These are phyloP conservation scores for Cutaneotrichosporon cavernicola DNA, from an alignment of 1,284 basidiomycete species.

Conservation along the genomic window DNA sequence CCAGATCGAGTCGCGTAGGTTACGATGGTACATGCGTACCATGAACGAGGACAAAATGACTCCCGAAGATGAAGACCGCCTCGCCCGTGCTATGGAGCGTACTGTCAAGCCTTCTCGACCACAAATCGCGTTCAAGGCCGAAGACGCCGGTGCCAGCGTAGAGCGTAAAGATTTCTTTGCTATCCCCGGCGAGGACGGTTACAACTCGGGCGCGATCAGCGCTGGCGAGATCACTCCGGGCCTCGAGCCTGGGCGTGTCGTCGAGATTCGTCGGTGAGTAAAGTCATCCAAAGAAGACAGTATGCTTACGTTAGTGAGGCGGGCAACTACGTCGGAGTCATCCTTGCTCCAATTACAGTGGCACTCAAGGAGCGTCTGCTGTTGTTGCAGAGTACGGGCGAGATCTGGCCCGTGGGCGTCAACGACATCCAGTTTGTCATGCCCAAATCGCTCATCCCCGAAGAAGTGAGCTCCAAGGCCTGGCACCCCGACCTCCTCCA, in stretches of 20 bases:
- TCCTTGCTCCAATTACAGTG: conserved; percentile 39
- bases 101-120: neutral
- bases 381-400: conserved; percentile 40
- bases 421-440: conserved; percentile 52
- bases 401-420: conserved; percentile 41
- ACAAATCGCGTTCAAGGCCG: conserved; percentile 12
- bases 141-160: conserved; percentile 9
- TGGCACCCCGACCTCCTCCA: conserved; percentile 36
- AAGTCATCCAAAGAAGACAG: neutral
- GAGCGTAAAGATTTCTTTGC: conserved; percentile 21
- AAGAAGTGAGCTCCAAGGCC: conserved; percentile 24
- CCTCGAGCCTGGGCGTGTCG: conserved; percentile 38
- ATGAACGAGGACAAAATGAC: conserved; percentile 10
- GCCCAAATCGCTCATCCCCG: conserved; percentile 38
- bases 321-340: conserved; percentile 34
- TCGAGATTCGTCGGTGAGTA: conserved; percentile 45
- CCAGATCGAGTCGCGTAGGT: neutral
- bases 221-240: conserved; percentile 26
- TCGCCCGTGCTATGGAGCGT: conserved; percentile 20
- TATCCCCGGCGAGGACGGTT: conserved; percentile 6
- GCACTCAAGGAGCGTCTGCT: conserved; percentile 36
- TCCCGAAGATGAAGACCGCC: conserved; percentile 19
- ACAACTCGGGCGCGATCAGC: conserved; percentile 6
- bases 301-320: conserved; percentile 15
- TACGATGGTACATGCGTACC: conserved; percentile 11